Evolutionary conservation across 2,329 filamentous ascomycete genomes (phyloP).

Genomic region (Grosmannia clavigera): DNA sequence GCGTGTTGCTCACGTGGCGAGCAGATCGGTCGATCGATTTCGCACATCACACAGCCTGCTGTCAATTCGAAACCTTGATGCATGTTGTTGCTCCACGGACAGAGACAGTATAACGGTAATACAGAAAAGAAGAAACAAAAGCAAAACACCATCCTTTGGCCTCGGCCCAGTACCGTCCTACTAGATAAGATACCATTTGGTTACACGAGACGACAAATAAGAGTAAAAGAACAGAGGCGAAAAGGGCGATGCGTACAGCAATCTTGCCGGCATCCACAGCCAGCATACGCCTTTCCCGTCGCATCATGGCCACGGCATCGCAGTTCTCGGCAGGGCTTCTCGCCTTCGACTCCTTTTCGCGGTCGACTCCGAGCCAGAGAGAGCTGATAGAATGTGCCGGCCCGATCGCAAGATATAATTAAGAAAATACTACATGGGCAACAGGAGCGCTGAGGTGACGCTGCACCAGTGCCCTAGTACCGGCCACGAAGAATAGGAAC

Average conservation of each 20-base stretch:
- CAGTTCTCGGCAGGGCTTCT: neutral
- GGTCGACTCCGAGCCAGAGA: neutral
- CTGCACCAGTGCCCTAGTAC: neutral
- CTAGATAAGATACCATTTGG: neutral
- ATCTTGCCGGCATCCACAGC: neutral
- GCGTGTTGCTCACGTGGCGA: no score
- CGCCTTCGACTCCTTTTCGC: neutral
- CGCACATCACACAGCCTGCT: neutral
- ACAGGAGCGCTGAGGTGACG: neutral
- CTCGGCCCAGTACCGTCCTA: neutral
- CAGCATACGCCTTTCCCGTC: neutral
- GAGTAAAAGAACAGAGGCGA: neutral
- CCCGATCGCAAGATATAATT: neutral
- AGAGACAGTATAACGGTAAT: neutral
- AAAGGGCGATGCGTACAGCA: neutral
- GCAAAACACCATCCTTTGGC: neutral
- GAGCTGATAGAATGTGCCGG: neutral
- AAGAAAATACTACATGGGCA: neutral
- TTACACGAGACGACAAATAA: neutral
- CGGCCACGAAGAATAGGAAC: neutral
- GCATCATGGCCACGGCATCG: neutral
- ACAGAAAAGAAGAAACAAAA: neutral
- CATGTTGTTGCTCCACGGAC: neutral
- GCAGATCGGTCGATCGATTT: neutral
- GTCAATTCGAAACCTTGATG: neutral